These are phyloP conservation scores for Fusarium piperis DNA, from an alignment of 2,329 filamentous ascomycete genomes.

Conservation along the genomic window DNA sequence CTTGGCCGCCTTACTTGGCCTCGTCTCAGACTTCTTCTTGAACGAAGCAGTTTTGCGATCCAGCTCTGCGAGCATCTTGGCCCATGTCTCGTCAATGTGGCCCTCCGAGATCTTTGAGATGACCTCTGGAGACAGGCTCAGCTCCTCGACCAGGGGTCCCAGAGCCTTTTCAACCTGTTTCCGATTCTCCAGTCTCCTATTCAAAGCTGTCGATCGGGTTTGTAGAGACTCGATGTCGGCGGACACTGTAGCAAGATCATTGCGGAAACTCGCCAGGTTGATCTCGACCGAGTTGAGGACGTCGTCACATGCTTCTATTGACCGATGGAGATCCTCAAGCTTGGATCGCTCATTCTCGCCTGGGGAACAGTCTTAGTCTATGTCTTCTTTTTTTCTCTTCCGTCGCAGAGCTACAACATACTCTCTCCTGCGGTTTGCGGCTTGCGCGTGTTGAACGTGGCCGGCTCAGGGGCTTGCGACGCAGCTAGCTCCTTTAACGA, in stretches of 20 bases:
- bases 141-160: conserved; percentile 88
- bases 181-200: conserved; percentile 86
- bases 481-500: conserved; percentile 77
- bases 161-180: conserved; percentile 89
- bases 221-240: conserved; percentile 96
- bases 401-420: conserved; percentile 52
- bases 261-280: conserved; percentile 91
- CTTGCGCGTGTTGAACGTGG: conserved; percentile 50
- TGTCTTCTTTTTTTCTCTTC: neutral
- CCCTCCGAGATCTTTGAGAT: conserved; percentile 90
- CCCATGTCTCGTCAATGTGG: conserved; percentile 88
- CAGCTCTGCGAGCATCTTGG: conserved; percentile 83
- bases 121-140: conserved; percentile 85
- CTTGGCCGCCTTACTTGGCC: conserved; percentile 77
- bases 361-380: conserved; percentile 41
- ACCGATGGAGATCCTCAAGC: conserved; percentile 90
- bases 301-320: conserved; percentile 90
- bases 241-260: conserved; percentile 90
- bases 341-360: conserved; percentile 84
- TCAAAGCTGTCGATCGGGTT: conserved; percentile 83
- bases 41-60: conserved; percentile 80
- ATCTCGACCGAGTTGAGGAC: conserved; percentile 92
- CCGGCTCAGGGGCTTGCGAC: conserved; percentile 41
- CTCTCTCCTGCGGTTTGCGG: conserved; percentile 77
- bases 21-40: conserved; percentile 70